These are phyloP conservation scores for Serendipita sp. DNA, from an alignment of 768 basidiomycete genomes.

Conservation along the genomic window DNA sequence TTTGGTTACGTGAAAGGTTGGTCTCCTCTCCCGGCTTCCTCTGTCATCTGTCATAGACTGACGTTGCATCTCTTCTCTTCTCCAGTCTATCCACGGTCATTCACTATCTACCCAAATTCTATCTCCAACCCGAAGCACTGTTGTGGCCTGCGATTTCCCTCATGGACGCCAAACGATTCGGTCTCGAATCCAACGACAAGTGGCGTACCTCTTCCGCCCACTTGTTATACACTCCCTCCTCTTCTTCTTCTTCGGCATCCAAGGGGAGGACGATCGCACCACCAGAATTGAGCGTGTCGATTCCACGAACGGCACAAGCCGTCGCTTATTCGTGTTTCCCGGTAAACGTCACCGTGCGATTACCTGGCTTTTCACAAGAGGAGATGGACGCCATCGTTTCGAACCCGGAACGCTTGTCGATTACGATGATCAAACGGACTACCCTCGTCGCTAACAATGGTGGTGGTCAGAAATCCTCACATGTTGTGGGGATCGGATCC, in stretches of 20 bases:
- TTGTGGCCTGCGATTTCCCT: neutral
- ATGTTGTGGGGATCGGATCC: neutral
- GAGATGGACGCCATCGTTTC: neutral
- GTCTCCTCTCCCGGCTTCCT: neutral
- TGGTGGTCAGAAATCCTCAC: neutral
- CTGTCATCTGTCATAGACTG: neutral
- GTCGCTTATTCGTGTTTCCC: neutral
- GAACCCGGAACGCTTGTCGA: neutral
- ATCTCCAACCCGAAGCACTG: neutral
- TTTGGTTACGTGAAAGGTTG: neutral
- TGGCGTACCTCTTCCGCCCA: neutral
- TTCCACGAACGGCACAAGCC: neutral
- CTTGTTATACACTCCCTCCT: neutral
- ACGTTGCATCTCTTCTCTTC: neutral
- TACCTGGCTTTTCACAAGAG: neutral
- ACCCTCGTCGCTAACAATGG: neutral
- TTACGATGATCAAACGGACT: neutral
- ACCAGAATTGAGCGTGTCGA: neutral
- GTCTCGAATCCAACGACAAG: neutral
- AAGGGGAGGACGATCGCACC: no score
- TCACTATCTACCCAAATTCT: slow-evolving; percentile 4
- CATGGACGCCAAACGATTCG: slow-evolving; percentile 6
- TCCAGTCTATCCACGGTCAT: neutral
- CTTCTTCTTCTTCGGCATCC: neutral
- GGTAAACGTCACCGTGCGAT: neutral